These are phyloP conservation scores for Salisapilia sapeloensis DNA, from an alignment of 352 stramenopile genomes.

Conservation along the genomic window DNA sequence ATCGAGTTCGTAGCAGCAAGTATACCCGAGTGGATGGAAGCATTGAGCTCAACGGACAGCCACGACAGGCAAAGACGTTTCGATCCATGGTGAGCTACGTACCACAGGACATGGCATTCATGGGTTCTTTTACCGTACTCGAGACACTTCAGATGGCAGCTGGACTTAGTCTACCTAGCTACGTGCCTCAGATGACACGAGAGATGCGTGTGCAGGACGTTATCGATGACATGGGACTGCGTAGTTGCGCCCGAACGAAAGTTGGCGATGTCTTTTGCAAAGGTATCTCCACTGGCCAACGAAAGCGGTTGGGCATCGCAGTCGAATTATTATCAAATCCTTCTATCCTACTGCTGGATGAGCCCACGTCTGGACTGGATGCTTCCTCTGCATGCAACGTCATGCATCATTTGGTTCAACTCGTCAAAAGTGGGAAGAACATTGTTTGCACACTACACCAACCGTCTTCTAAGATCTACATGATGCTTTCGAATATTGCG, in stretches of 20 bases:
- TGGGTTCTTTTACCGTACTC: constrained; percentile 46
- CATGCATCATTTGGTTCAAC: constrained; percentile 50
- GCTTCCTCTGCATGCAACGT: constrained; percentile 76
- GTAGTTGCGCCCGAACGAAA: constrained; percentile 25
- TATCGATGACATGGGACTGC: constrained; percentile 52
- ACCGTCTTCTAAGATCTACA: constrained; percentile 54
- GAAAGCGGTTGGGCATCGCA: constrained; percentile 85
- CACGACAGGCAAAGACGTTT: constrained; percentile 16
- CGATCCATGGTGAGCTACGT: constrained; percentile 45
- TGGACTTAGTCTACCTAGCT: constrained; percentile 20
- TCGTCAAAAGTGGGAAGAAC: constrained; percentile 33
- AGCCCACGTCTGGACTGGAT: constrained; percentile 87
- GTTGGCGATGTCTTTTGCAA: constrained; percentile 78
- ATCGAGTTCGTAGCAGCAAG: constrained; percentile 11
- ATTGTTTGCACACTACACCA: constrained; percentile 78
- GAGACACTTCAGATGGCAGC: constrained; percentile 50
- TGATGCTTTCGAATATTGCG: constrained; percentile 45
- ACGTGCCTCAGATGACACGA: constrained; percentile 17
- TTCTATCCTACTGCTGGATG: constrained; percentile 90
- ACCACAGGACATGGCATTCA: constrained; percentile 31
- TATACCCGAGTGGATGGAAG: constrained; percentile 25
- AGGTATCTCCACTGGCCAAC: constrained; percentile 76
- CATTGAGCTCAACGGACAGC: constrained; percentile 27
- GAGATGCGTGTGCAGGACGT: constrained; percentile 41
- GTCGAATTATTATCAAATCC: constrained; percentile 88